Evolutionary conservation across 768 basidiomycete genomes (phyloP), one percentile per base, ranked within the genome.

Genomic region (Nidula microcarpa): DNA sequence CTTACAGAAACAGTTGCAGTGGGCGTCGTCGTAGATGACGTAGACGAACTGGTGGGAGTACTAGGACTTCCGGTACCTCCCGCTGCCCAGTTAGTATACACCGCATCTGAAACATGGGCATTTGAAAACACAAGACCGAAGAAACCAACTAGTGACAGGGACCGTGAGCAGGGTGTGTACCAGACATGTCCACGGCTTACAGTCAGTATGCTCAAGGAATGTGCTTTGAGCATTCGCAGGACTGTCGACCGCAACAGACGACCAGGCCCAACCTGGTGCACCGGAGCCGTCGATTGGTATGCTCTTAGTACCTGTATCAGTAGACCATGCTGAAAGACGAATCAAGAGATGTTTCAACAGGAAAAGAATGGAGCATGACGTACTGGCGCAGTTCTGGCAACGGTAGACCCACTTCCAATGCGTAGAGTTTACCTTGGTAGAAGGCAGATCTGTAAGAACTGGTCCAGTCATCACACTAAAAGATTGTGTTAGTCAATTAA

Each of bases 341-440:
- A 39, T n/a, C n/a, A 37, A 7, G 18, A 17, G 10, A 7, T 50
- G 7, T 8, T 41, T 18, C 11, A 34, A 34, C 10, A 39, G 14
- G 36, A 17, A 33, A 9, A 50, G 10, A 18, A n/a, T 9, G n/a
- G 37, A 39, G n/a, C n/a, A n/a, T 9, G 37, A 74, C 76, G 53
- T 63, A 83, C 82, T 68, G 43, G 82, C 78, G 70, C 85, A 86
- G 65, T 84, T 79, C 59, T 84, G 80, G 74, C 85, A 86, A 13
- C 82, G 73, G 69, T 77, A 86, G 3, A 85, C 81, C 78, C 81
- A 85, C 55, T 82, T 84, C 82, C 83, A 85, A 57, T 84, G 80
- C 1, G 83, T 85, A 0, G 80, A 63, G 57, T 84, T 84, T 18
- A 84, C 74, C 50, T 66, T 72, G 13, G 77, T 75, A 6, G 73